Conservation (phyloP, 2,329 filamentous ascomycete genomes). For the Penicillium crustosum region DNA sequence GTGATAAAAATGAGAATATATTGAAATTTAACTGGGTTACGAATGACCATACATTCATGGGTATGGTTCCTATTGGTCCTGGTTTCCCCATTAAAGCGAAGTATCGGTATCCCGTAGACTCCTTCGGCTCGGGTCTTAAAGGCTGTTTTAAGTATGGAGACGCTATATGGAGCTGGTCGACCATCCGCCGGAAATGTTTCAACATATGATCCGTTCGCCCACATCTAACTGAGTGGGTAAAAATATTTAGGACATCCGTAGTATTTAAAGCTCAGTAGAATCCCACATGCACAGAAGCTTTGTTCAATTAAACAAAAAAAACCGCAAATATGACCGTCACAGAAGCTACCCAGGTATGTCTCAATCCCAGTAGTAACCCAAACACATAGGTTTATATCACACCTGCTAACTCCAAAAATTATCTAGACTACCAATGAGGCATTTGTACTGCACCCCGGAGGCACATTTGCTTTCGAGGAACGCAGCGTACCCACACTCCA, state of each 20-base stretch:
- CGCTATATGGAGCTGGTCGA: not conserved
- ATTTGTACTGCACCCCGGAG: constrained; percentile 23
- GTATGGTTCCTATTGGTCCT: not conserved
- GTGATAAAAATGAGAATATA: not conserved
- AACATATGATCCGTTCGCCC: not conserved
- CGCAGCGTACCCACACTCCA: constrained; percentile 20
- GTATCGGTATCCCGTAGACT: not conserved
- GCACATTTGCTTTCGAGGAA: constrained; percentile 24
- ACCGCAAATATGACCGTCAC: constrained; percentile 1
- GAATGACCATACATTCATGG: not conserved
- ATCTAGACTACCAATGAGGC: constrained; percentile 12
- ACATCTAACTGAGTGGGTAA: not conserved
- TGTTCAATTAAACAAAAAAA: not conserved
- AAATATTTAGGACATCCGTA: not conserved
- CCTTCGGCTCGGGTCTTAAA: not conserved
- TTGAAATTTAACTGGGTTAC: not conserved
- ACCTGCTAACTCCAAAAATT: not conserved
- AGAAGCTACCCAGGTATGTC: constrained; percentile 2
- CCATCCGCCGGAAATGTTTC: not conserved
- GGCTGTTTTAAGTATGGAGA: not conserved
- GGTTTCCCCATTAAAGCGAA: not conserved
- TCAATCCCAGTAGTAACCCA: not conserved
- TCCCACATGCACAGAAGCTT: not conserved
- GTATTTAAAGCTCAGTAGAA: not conserved
- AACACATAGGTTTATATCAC: not conserved